Evolutionary conservation across 768 basidiomycete genomes (phyloP).

Genomic region (Panaeolus papilionaceus): DNA sequence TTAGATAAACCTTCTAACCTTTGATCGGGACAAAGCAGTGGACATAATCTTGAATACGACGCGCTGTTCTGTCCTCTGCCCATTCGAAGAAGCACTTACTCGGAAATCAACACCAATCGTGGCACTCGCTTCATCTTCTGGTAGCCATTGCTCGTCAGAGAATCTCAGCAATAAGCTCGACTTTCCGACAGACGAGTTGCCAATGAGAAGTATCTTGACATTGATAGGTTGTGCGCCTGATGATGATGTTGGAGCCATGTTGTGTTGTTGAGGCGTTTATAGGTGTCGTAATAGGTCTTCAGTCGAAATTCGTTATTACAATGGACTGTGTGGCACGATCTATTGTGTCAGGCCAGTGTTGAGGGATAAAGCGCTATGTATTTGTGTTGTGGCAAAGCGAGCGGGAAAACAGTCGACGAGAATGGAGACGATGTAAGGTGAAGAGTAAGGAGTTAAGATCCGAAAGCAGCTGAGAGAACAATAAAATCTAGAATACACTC

Average conservation of each 20-base stretch:
- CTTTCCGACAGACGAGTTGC: slow-evolving; percentile 92
- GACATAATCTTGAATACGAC: neutral
- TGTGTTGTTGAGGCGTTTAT: neutral
- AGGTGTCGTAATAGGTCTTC: neutral
- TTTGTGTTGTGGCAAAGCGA: neutral
- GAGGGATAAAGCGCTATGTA: neutral
- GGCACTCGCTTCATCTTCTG: slow-evolving; percentile 87
- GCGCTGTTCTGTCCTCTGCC: neutral
- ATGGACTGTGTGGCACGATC: neutral
- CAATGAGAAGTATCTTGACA: slow-evolving; percentile 84
- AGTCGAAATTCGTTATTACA: neutral
- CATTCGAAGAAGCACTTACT: slow-evolving; percentile 47
- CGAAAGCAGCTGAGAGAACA: no score
- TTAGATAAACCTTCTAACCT: slow-evolving; percentile 5
- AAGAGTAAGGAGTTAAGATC: no score
- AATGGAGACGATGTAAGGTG: no score
- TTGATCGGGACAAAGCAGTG: no score
- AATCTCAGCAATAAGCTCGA: slow-evolving; percentile 92
- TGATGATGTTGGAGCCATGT: slow-evolving; percentile 40
- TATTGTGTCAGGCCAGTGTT: neutral
- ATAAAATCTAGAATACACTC: no score
- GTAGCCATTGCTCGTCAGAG: slow-evolving; percentile 95
- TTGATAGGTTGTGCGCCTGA: slow-evolving; percentile 57
- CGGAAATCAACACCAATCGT: slow-evolving; percentile 89
- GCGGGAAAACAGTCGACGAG: neutral